Base-by-base conservation (phyloP, 2,329 filamentous ascomycete genomes). In the Zopfia rhizophila region DNA sequence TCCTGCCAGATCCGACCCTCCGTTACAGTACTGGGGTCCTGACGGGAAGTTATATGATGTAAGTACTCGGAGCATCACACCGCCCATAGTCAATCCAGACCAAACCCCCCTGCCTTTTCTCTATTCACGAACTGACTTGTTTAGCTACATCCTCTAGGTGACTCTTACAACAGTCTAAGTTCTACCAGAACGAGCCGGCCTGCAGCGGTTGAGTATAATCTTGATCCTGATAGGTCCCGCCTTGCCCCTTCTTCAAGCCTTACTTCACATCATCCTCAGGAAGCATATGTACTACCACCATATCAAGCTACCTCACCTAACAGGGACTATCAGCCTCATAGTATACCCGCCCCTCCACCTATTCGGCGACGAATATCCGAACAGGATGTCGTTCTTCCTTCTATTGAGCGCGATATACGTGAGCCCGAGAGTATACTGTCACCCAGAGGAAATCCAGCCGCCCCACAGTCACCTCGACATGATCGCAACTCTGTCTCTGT, bases 31-130 rank as follows among this genome's bases (percentile, higher is more conserved):
- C 50, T 55, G 57, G 18, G 61, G 59, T 48, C 58, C 60, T 32
- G 49, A 68, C 22, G 67, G 67, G 31, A 60, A 49, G 40, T 24
- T 69, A 24, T 69, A 63, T 36, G 61, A 66, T 61, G 67, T 70
- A 63, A 70, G 67, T 69, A 27, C 36, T 38, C 31, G 35, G 16
- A 43, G 32, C 19, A 46, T 48, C 45, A 54, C 37, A 43, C 47
- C 45, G 39, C 29, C 38, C 23, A 42, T 50, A 47, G 52, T 38
- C 51, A 44, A 57, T 48, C 33, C 25, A 50, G 37, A 48, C 25
- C 8, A 24, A 3, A 48, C 52, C 47, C 18, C 31, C 27, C 24
- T 12, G 32, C 38, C 38, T 37, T 19, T 22, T 19, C 16, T 23
- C 23, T 50, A 17, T 19, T 28, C 38, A 24, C 27, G 21, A 49